Evolutionary conservation across 352 stramenopile species (phyloP), one percentile per base, ranked within the genome.

Genomic region (Phytophthora podocarpi): DNA sequence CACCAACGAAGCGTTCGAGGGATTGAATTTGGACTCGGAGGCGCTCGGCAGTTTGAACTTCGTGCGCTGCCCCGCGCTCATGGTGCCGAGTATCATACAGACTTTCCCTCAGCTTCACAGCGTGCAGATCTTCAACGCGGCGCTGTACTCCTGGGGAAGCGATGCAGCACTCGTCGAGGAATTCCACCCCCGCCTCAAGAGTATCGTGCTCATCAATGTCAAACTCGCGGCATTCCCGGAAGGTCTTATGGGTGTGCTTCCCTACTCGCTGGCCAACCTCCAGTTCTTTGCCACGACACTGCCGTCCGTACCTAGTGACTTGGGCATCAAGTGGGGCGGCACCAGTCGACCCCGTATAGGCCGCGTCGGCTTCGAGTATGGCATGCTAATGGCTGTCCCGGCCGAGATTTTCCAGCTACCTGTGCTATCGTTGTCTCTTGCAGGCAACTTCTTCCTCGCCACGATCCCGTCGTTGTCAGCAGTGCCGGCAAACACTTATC

Each of bases 361-460:
- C 0, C 61, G 61, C 15, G 61, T 70, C 5, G 61, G 54, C 21
- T 70, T 70, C 36, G 61, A 70, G 61, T 66, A 65, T 40, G 47
- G 61, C 37, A 60, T 60, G 20, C 35, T 70, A 15, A 37, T 28
- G 8, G 12, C 21, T 23, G 48, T 70, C 1, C 54, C 61, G 8
- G 6, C 42, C 4, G 61, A 70, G 45, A 56, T 39, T 18, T 70
- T 70, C 34, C 45, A 56, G 21, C 61, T 70, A 5, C 46, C 54
- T 12, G 60, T 69, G n/a, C 24, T 28, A 10, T 56, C 39, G 2
- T 46, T 70, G 20, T 70, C 61, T 1, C 41, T 70, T 2, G 55
- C 55, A 34, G 61, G 61, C 13, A 70, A 70, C 9, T 46, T 58
- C 3, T 59, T 65, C n/a, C 46, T 70, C 8, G 52, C 28, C 27